These are phyloP conservation scores for Alternaria brassicicola DNA, from an alignment of 2,329 filamentous ascomycete genomes.

Conservation along the genomic window DNA sequence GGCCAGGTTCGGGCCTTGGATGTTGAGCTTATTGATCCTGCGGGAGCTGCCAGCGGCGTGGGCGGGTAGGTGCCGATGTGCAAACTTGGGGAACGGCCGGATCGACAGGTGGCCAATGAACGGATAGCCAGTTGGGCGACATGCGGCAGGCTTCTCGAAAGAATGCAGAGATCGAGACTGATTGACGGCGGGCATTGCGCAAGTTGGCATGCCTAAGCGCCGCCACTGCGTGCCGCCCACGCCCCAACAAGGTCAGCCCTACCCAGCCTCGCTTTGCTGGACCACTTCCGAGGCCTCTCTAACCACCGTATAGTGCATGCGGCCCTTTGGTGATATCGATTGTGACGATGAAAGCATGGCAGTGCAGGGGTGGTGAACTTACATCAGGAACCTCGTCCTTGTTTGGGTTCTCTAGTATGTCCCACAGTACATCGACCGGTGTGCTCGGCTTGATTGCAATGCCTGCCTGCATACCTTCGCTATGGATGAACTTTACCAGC, in stretches of 20 bases:
- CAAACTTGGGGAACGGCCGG: slow-evolving; percentile 4
- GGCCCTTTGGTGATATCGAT: slow-evolving; percentile 23
- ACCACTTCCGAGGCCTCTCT: slow-evolving; percentile 19
- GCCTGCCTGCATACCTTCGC: slow-evolving; percentile 84
- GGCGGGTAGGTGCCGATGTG: slow-evolving; percentile 21
- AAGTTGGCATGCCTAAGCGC: slow-evolving; percentile 42
- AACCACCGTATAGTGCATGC: slow-evolving; percentile 21
- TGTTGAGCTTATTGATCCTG: slow-evolving; percentile 16
- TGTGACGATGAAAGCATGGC: slow-evolving; percentile 10
- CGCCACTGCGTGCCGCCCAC: slow-evolving; percentile 36
- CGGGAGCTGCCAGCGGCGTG: slow-evolving; percentile 13
- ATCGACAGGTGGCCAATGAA: slow-evolving; percentile 16
- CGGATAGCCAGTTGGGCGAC: slow-evolving; percentile 1
- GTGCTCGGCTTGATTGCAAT: slow-evolving; percentile 96
- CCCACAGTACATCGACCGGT: slow-evolving; percentile 87
- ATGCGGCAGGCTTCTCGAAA: slow-evolving; percentile 28
- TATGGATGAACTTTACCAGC: slow-evolving; percentile 89
- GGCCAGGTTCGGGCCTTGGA: slow-evolving; percentile 4
- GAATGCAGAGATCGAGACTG: slow-evolving; percentile 12
- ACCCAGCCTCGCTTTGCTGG: slow-evolving; percentile 17
- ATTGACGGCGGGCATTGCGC: slow-evolving; percentile 22
- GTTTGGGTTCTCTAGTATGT: slow-evolving; percentile 76
- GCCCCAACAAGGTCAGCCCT: slow-evolving; percentile 32
- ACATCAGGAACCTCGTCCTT: slow-evolving; percentile 86
- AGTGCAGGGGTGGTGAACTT: slow-evolving; percentile 49